Conservation (phyloP, 352 stramenopile species). For the Aphanomyces stellatus region DNA sequence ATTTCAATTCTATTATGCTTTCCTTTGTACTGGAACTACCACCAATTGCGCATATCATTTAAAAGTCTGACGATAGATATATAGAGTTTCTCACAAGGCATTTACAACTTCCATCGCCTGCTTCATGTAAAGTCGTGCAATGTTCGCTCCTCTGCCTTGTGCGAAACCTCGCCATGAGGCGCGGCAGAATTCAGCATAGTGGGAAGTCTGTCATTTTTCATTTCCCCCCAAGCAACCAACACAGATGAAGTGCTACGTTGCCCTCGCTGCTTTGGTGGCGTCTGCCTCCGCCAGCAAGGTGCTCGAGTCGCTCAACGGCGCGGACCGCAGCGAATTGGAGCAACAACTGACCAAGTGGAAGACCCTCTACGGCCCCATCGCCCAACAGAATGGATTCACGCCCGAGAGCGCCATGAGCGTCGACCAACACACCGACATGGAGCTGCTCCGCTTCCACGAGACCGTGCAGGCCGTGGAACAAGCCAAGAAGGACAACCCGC, state of each 20-base stretch:
- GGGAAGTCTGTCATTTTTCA: no score
- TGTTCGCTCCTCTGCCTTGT: no score
- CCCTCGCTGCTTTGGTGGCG: background rate
- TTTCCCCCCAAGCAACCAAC: no score
- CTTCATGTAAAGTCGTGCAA: no score
- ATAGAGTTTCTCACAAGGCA: no score
- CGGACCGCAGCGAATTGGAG: background rate
- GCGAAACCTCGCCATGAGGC: no score
- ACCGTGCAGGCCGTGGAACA: constrained; percentile 19
- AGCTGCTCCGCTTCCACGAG: background rate
- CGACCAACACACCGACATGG: background rate
- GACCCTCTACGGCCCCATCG: background rate
- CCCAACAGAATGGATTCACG: background rate
- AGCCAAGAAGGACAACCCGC: constrained; percentile 31
- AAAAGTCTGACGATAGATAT: no score
- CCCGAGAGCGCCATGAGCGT: background rate
- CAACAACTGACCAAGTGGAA: background rate
- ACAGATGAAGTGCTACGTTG: background rate
- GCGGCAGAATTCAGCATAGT: no score
- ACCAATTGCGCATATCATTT: no score
- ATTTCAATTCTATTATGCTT: no score
- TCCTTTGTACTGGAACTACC: no score
- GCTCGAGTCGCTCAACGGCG: background rate
- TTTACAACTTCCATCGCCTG: no score
- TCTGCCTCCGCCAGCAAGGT: background rate